Evolutionary conservation across 441 rosid genomes (phyloP).

Genomic region (Brassica balearica): DNA sequence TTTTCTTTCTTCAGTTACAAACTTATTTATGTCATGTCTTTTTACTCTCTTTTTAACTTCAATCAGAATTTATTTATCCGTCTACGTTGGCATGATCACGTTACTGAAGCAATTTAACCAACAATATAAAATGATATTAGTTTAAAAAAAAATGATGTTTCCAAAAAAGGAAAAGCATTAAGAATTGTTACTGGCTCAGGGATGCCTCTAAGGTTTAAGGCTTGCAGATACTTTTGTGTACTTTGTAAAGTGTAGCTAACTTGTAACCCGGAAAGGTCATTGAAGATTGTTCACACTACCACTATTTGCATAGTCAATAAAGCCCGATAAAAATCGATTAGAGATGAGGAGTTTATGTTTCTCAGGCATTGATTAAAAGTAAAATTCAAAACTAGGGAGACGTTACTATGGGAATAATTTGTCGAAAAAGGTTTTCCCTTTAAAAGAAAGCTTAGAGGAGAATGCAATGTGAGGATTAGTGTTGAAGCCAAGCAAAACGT

Average conservation of each 20-base stretch:
- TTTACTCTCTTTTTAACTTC: neutral
- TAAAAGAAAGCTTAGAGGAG: conserved; percentile 32
- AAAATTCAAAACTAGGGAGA: neutral
- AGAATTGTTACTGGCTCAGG: too few species aligned
- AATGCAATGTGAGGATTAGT: conserved; percentile 42
- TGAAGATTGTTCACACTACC: conserved; percentile 52
- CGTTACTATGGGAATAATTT: neutral
- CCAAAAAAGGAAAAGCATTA: neutral
- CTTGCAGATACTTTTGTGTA: neutral
- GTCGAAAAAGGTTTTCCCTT: conserved; percentile 13
- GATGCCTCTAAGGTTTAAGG: too few species aligned
- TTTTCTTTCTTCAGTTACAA: neutral
- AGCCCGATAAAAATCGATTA: neutral
- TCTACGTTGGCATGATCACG: neutral
- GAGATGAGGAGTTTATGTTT: neutral
- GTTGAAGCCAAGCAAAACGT: conserved; percentile 55
- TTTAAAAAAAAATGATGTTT: neutral
- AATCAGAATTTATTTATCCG: neutral
- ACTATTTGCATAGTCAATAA: neutral
- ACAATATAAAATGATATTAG: neutral
- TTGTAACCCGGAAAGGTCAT: conserved; percentile 47
- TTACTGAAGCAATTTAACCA: neutral
- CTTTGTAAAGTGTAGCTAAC: neutral
- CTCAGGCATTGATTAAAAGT: neutral
- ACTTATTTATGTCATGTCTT: neutral